These are phyloP conservation scores for Ambrosia trifida DNA, from an alignment of 129 eudicot genomes.

Conservation along the genomic window DNA sequence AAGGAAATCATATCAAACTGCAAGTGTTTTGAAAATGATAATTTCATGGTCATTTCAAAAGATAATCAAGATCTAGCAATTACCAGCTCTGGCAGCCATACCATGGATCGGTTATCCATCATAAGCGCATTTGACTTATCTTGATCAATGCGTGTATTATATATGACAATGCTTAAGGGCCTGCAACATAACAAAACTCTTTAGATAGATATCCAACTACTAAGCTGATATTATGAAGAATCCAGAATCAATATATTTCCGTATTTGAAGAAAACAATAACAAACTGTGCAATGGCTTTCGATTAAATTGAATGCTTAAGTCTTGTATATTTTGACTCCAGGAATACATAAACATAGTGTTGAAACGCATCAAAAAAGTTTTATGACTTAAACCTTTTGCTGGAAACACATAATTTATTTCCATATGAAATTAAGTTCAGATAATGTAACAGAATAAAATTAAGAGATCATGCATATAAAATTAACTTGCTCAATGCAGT, in stretches of 20 bases:
- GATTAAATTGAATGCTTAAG: not conserved
- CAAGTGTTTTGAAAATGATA: not conserved
- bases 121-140: not conserved
- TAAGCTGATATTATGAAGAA: not conserved
- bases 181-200: conserved; percentile 17
- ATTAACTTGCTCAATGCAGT: not conserved
- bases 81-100: conserved; percentile 34
- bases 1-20: conserved; percentile 3
- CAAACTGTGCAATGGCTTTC: not conserved
- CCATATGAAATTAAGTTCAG: conserved; percentile 13
- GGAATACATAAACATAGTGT: not conserved
- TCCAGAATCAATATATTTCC: not conserved
- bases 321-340: not conserved
- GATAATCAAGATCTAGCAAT: conserved; percentile 16
- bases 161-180: conserved; percentile 12
- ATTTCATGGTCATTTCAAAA: not conserved
- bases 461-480: not conserved
- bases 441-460: not conserved
- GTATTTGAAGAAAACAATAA: not conserved
- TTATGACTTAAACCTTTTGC: not conserved
- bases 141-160: conserved; percentile 1
- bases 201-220: conserved; percentile 5
- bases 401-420: not conserved
- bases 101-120: conserved; percentile 29
- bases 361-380: not conserved